phyloP scores from a whole-genome alignment of 805 yeast species.

The Zygotorulaspora danielsina region DNA sequence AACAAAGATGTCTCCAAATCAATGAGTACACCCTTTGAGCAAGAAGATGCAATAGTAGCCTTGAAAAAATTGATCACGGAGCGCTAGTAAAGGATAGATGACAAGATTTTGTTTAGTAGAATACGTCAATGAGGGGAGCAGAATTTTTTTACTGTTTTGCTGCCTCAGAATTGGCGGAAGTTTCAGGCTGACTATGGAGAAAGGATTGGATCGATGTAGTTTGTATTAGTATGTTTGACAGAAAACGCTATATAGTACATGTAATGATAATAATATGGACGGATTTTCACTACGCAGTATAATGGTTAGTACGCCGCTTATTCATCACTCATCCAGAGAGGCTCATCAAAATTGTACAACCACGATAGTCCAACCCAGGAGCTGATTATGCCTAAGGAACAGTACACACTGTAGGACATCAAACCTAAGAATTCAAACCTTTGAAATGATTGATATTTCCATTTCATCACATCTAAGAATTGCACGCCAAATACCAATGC shows the following conservation, averaged over 20 bases:
- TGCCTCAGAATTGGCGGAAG: too few species aligned
- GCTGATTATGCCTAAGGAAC: conserved; percentile 76
- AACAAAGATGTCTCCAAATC: conserved; percentile 8
- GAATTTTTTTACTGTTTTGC: too few species aligned
- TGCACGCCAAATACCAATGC: conserved; percentile 53
- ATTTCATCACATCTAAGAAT: conserved; percentile 52
- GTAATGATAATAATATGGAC: conserved; percentile 1
- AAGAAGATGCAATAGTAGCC: conserved; percentile 34
- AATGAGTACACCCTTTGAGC: conserved; percentile 10
- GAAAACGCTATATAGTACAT: neutral
- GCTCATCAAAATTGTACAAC: conserved; percentile 81
- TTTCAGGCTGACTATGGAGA: too few species aligned
- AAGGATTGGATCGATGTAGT: neutral
- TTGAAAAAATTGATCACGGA: conserved; percentile 29
- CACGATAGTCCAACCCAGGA: conserved; percentile 88
- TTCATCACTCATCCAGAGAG: conserved; percentile 46
- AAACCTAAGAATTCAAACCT: conserved; percentile 69
- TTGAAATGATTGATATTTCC: conserved; percentile 49
- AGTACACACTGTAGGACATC: conserved; percentile 81
- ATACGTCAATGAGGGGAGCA: too few species aligned
- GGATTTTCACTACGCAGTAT: too few species aligned
- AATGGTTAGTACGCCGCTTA: too few species aligned
- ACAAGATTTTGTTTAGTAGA: neutral
- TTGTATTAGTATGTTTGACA: neutral
- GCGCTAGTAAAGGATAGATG: conserved; percentile 4